These are phyloP conservation scores for Kalaharituber pfeilii DNA, from an alignment of 2,329 filamentous ascomycete genomes.

Conservation along the genomic window DNA sequence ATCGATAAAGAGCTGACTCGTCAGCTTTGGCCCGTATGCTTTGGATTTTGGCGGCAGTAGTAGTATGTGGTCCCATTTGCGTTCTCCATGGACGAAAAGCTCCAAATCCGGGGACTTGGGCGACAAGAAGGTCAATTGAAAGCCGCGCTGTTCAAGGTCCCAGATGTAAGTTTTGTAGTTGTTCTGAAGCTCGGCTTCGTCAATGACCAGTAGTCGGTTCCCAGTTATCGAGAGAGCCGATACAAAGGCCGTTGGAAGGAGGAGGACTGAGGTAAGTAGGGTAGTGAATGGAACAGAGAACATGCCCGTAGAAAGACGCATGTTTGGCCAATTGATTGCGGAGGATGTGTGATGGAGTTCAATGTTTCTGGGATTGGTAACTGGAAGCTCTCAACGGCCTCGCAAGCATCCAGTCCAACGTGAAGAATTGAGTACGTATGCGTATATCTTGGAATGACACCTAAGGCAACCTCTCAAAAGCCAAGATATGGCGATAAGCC, in stretches of 20 bases:
- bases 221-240: not conserved
- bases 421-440: not conserved
- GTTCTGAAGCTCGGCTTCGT: not conserved
- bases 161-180: not conserved
- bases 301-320: not conserved
- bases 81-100: constrained; percentile 72
- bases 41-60: constrained; percentile 82
- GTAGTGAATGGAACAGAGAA: constrained; percentile 34
- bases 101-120: not conserved
- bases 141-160: not conserved
- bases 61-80: constrained; percentile 77
- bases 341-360: no score
- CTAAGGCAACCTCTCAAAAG: not conserved
- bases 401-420: not conserved
- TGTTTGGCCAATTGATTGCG: not conserved
- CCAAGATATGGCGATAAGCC: no score
- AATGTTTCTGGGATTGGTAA: not conserved
- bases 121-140: not conserved
- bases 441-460: constrained; percentile 2
- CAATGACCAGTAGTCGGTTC: not conserved
- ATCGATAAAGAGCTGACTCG: constrained; percentile 68
- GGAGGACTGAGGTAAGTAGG: constrained; percentile 58
- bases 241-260: constrained; percentile 32
- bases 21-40: constrained; percentile 76
- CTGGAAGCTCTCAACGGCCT: not conserved